Percentiles rank a stretch among this genome's conserved stretches.
phyloP scores from a whole-genome alignment of 2,329 filamentous ascomycete species.

The Simplicillium sp. region DNA sequence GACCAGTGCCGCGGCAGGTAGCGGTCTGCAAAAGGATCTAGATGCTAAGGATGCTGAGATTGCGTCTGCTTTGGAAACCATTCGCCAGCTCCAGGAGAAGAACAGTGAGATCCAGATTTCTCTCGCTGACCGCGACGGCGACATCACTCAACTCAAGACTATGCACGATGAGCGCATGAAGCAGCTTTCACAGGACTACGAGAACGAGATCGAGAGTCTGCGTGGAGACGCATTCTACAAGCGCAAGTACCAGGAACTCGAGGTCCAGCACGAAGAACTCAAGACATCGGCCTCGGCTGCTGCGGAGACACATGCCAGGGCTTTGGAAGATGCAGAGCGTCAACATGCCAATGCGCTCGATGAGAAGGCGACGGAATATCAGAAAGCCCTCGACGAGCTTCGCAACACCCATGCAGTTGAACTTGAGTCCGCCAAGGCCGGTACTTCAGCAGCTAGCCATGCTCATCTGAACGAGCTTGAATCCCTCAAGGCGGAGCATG shows the following conservation, averaged over 20 bases:
- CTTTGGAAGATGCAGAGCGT: constrained; percentile 31
- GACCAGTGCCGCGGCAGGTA: constrained; percentile 33
- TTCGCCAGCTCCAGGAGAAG: constrained; percentile 38
- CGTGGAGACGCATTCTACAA: constrained; percentile 55
- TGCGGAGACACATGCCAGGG: constrained; percentile 27
- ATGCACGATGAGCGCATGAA: constrained; percentile 50
- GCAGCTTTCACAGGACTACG: constrained; percentile 50
- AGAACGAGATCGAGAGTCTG: constrained; percentile 55
- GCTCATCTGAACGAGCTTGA: constrained; percentile 41
- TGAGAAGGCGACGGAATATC: constrained; percentile 41
- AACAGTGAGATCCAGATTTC: constrained; percentile 37
- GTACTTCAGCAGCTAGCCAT: constrained; percentile 38
- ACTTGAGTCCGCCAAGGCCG: constrained; percentile 45
- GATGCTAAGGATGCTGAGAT: constrained; percentile 36
- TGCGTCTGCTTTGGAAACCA: constrained; percentile 31
- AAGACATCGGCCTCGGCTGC: constrained; percentile 24
- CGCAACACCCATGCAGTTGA: constrained; percentile 49
- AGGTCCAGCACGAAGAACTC: constrained; percentile 45
- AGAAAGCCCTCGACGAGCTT: constrained; percentile 44
- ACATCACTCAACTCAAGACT: constrained; percentile 40
- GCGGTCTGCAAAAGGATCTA: constrained; percentile 28
- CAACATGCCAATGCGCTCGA: constrained; percentile 35
- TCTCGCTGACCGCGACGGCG: constrained; percentile 35
- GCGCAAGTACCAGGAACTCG: constrained; percentile 52
- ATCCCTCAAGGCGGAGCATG: constrained; percentile 44